These are phyloP conservation scores for Medicago ruthenica DNA, from an alignment of 306 rosid species.

Conservation along the genomic window DNA sequence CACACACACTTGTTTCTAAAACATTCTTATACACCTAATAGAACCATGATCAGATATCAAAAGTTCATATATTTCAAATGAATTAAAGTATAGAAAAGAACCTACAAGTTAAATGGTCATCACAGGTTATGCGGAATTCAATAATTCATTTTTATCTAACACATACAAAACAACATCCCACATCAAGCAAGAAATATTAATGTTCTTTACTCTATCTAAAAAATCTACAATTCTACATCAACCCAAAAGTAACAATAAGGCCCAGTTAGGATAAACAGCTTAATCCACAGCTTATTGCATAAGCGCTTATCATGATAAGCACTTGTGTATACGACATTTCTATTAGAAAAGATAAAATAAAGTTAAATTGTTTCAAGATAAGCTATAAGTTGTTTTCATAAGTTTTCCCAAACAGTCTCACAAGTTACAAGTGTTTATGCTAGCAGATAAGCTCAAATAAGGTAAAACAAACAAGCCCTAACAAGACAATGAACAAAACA, in stretches of 20 bases:
- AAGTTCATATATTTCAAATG: background rate
- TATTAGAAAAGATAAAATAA: too few species aligned
- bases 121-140: background rate
- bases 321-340: too few species aligned
- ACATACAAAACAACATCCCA: background rate
- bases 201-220: background rate
- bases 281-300: too few species aligned
- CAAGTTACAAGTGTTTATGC: background rate
- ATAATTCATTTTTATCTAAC: background rate
- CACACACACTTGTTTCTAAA: background rate
- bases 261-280: too few species aligned
- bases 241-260: constrained; percentile 2
- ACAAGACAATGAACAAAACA: background rate
- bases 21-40: background rate
- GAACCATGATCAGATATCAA: background rate
- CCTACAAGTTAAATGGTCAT: background rate
- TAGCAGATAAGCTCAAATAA: background rate
- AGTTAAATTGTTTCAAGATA: too few species aligned
- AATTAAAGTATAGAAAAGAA: too few species aligned
- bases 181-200: background rate
- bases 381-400: too few species aligned
- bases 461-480: background rate
- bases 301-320: too few species aligned
- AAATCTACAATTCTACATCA: background rate
- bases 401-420: background rate